phyloP scores from a whole-genome alignment of 305 asterid genomes.

The Stenogyne calaminthoides region DNA sequence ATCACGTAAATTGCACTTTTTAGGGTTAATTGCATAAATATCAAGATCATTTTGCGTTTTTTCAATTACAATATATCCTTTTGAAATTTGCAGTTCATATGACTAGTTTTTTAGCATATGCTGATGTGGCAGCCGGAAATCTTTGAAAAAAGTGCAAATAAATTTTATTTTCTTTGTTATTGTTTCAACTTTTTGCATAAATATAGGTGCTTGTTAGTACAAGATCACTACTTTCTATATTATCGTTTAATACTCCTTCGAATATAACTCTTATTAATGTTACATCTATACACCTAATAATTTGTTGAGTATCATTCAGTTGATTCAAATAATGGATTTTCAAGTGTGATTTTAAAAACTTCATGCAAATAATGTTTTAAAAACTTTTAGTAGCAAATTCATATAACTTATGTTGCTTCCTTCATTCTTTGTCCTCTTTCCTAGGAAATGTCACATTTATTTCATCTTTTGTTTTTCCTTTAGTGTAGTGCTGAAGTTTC shows the following conservation, averaged over 20 bases:
- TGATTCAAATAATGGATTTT: background rate
- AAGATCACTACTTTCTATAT: background rate
- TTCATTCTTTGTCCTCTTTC: background rate
- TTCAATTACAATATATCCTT: too few relatives aligned
- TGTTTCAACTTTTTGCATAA: too few relatives aligned
- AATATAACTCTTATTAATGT: background rate
- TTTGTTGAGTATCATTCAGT: background rate
- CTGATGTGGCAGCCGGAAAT: too few relatives aligned
- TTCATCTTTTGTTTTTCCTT: background rate
- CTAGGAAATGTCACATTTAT: background rate
- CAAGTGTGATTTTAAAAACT: background rate
- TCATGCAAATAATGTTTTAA: background rate
- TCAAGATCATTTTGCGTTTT: too few relatives aligned
- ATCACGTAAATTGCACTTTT: constrained; percentile 22
- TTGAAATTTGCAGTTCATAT: too few relatives aligned
- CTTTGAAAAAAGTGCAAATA: too few relatives aligned
- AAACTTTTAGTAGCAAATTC: constrained; percentile 12
- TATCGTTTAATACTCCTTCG: background rate
- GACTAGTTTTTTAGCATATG: too few relatives aligned
- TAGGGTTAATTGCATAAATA: too few relatives aligned
- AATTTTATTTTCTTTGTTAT: too few relatives aligned
- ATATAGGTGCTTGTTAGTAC: background rate
- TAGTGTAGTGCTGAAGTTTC: constrained; percentile 4
- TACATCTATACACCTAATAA: background rate
- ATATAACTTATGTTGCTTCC: background rate